Evolutionary conservation across 805 yeast species (phyloP).

Genomic region (Metschnikowia aberdeeniae): DNA sequence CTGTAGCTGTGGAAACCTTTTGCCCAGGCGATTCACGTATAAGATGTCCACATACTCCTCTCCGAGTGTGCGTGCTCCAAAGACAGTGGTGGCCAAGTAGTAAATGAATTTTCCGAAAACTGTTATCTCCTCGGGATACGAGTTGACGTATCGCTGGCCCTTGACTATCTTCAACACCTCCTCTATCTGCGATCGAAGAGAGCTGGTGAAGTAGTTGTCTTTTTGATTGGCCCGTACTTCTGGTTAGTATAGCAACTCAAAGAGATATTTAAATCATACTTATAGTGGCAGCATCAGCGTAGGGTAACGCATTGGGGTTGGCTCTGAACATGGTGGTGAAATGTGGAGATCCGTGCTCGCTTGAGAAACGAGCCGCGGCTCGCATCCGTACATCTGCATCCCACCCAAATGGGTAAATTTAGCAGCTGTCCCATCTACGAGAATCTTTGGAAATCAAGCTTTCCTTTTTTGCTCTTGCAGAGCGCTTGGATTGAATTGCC

Average conservation of each 20-base stretch:
- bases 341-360: slow-evolving; percentile 1
- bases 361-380: neutral
- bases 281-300: slow-evolving; percentile 85
- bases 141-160: slow-evolving; percentile 63
- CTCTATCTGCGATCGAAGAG: slow-evolving; percentile 50
- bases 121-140: slow-evolving; percentile 58
- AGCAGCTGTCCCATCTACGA: no score
- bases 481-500: no score
- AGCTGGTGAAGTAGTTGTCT: slow-evolving; percentile 66
- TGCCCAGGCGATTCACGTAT: slow-evolving; percentile 56
- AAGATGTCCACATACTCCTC: slow-evolving; percentile 88
- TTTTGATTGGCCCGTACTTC: slow-evolving; percentile 85
- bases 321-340: slow-evolving; percentile 10
- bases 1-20: slow-evolving; percentile 39
- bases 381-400: neutral
- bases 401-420: neutral
- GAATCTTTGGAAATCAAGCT: no score
- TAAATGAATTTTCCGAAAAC: slow-evolving; percentile 58
- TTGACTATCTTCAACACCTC: slow-evolving; percentile 52
- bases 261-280: slow-evolving; percentile 39
- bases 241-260: slow-evolving; percentile 19
- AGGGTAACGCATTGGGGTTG: slow-evolving; percentile 40
- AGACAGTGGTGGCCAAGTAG: slow-evolving; percentile 66
- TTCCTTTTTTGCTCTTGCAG: no score
- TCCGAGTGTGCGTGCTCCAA: slow-evolving; percentile 81